Conservation (phyloP, 345 rosid species). For the Isatis tinctoria region DNA sequence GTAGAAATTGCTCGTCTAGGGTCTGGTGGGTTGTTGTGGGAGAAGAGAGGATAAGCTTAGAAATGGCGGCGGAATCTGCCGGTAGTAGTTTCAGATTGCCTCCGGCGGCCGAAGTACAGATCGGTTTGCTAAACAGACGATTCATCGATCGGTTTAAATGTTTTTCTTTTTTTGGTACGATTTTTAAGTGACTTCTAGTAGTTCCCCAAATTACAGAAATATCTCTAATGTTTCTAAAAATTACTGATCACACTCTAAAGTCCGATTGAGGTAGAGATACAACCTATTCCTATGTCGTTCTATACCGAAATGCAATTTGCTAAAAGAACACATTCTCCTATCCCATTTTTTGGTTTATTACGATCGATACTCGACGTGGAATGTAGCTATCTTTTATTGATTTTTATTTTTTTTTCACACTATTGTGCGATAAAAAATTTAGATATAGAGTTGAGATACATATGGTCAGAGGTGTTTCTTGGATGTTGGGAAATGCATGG, state of each 20-base stretch:
- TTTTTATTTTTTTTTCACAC: too few species aligned
- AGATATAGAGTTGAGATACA: too few species aligned
- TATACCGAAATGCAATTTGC: too few species aligned
- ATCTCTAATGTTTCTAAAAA: not conserved
- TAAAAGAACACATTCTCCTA: too few species aligned
- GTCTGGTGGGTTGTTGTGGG: constrained; percentile 31
- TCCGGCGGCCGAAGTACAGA: constrained; percentile 19
- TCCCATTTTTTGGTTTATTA: too few species aligned
- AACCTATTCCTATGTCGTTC: too few species aligned
- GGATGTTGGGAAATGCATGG: too few species aligned
- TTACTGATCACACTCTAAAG: not conserved
- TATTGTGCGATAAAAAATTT: too few species aligned
- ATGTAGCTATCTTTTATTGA: too few species aligned
- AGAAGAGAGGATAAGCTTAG: constrained; percentile 42
- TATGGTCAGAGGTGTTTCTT: too few species aligned
- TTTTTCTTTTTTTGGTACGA: not conserved
- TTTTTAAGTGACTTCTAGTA: not conserved
- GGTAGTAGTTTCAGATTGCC: constrained; percentile 18
- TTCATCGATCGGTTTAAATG: constrained; percentile 3
- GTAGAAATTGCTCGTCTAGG: constrained; percentile 38
- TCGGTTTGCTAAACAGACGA: constrained; percentile 17
- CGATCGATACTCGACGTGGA: too few species aligned
- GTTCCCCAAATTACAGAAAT: not conserved
- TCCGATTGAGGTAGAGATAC: not conserved
- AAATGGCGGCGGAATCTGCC: constrained; percentile 24